Percentiles rank a stretch among this genome's conserved stretches.
Conservation (phyloP, 1,139 yeast species). For the Yamadazyma atlantica region DNA sequence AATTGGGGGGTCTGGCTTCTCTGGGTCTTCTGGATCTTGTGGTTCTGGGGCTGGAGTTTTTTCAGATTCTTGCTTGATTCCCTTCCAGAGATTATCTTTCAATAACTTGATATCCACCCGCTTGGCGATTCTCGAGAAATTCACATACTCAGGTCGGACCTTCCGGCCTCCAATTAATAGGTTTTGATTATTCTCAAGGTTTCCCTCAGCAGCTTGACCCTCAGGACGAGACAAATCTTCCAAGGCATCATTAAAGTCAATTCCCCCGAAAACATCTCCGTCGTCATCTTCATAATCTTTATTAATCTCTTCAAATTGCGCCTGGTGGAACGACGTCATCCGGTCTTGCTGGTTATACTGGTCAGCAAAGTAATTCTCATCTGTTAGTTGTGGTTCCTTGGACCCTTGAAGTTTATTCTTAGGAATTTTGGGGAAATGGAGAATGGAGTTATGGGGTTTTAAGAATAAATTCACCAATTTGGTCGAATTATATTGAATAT, state of each 20-base stretch:
- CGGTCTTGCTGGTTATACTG: constrained; percentile 49
- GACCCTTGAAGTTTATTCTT: constrained; percentile 10
- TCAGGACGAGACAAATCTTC: constrained; percentile 25
- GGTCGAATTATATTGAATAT: constrained; percentile 69
- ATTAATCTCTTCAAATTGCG: constrained; percentile 44
- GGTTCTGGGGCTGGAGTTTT: constrained; percentile 2
- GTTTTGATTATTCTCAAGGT: constrained; percentile 8
- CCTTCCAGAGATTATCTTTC: constrained; percentile 83
- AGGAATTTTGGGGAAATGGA: constrained; percentile 26
- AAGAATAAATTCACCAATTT: constrained; percentile 66
- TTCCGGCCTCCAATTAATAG: constrained; percentile 39
- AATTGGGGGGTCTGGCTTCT: neutral
- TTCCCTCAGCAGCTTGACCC: constrained; percentile 20
- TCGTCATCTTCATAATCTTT: constrained; percentile 38
- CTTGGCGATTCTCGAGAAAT: constrained; percentile 79
- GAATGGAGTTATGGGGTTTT: constrained; percentile 54
- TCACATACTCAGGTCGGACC: constrained; percentile 61
- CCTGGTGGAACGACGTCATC: constrained; percentile 45
- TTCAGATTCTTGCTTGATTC: constrained; percentile 30
- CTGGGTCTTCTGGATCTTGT: constrained; percentile 9
- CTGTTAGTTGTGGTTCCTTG: constrained; percentile 43
- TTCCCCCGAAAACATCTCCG: constrained; percentile 38
- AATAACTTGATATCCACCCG: constrained; percentile 77
- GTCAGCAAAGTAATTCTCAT: constrained; percentile 75
- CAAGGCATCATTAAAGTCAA: constrained; percentile 48